Conservation (phyloP, 148 eudicot species). For the Nyssa sinensis region DNA sequence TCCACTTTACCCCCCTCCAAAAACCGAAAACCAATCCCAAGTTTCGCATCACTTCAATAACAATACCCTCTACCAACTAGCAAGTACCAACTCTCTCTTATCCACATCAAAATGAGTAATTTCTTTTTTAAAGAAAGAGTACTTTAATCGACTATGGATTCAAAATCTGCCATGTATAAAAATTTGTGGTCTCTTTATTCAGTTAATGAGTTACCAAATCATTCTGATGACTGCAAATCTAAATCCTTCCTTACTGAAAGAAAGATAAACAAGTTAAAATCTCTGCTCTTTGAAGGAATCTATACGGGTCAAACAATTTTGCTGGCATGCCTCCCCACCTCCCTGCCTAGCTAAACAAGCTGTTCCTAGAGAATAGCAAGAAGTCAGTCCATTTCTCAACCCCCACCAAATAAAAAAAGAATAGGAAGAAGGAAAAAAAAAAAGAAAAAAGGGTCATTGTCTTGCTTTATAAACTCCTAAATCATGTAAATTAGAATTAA, state of each 20-base stretch:
- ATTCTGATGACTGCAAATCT: background rate
- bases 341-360: background rate
- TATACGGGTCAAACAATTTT: background rate
- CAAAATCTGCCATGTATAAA: background rate
- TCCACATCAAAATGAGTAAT: background rate
- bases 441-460: background rate
- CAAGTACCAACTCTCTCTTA: background rate
- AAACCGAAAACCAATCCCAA: too few species aligned
- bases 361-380: background rate
- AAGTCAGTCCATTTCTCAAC: background rate
- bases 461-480: background rate
- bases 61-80: background rate
- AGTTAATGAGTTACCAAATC: background rate
- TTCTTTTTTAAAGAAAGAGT: too few species aligned
- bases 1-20: too few species aligned
- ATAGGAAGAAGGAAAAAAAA: too few species aligned
- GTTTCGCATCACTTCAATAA: too few species aligned
- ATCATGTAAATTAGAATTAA: too few species aligned
- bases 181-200: background rate
- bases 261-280: background rate
- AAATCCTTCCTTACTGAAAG: background rate
- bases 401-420: too few species aligned
- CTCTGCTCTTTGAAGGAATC: background rate
- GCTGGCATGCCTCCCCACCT: slow-evolving; percentile 5
- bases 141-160: background rate